Conservation (phyloP, 345 rosid species). For the Sisymbrium irio region DNA sequence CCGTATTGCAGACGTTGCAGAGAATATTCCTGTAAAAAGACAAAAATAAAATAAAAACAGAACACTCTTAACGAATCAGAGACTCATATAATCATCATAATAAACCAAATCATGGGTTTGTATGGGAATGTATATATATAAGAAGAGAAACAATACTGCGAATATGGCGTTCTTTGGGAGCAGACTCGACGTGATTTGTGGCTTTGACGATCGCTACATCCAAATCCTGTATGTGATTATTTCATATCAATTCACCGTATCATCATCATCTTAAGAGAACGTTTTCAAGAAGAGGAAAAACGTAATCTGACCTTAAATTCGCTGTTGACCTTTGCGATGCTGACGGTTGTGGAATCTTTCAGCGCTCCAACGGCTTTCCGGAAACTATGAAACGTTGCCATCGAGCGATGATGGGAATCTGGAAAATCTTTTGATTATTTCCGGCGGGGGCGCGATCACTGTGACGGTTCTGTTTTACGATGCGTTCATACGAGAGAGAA, state of each 20-base stretch:
- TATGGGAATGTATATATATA: neutral
- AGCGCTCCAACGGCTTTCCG: slow-evolving; percentile 93
- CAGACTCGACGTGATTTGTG: slow-evolving; percentile 90
- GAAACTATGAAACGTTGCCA: slow-evolving; percentile 52
- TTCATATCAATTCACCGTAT: neutral
- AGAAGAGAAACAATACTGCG: slow-evolving; percentile 47
- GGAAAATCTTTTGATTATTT: neutral
- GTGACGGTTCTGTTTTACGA: neutral
- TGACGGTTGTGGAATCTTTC: slow-evolving; percentile 91
- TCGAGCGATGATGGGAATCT: neutral
- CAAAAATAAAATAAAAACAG: neutral
- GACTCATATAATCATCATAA: neutral
- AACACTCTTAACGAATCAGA: neutral
- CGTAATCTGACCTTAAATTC: slow-evolving; percentile 68
- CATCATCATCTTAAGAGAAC: no score
- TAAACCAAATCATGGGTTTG: neutral
- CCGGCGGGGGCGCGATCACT: neutral
- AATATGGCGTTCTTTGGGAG: slow-evolving; percentile 85
- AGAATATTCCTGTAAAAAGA: slow-evolving; percentile 65
- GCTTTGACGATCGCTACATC: slow-evolving; percentile 93
- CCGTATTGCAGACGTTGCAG: slow-evolving; percentile 73
- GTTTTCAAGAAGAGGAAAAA: neutral
- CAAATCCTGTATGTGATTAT: slow-evolving; percentile 61
- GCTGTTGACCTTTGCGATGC: slow-evolving; percentile 95
- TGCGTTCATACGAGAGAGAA: neutral